Evolutionary conservation across 371 early-diverging fungal genomes (phyloP).

Genomic region (Lichtheimia corymbifera): DNA sequence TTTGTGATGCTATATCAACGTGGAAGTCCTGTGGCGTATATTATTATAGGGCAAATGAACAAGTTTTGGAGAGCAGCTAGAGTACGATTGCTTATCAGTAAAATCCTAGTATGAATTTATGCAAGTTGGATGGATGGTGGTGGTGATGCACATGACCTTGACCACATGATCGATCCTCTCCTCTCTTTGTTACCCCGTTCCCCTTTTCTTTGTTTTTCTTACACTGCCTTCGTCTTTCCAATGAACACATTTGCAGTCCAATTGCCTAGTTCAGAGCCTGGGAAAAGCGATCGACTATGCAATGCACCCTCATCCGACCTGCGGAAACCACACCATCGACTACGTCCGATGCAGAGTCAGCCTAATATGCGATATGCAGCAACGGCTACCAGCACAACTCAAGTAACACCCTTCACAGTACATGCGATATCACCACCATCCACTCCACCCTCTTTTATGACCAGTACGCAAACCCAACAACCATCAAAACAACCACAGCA

Average conservation of each 20-base stretch:
- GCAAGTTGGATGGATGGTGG: background rate
- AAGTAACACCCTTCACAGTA: slow-evolving; percentile 5
- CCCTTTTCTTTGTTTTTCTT: background rate
- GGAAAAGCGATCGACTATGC: background rate
- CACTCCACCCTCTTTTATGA: slow-evolving; percentile 1
- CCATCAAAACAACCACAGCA: slow-evolving; percentile 4
- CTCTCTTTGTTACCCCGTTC: slow-evolving; percentile 1
- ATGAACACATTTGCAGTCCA: slow-evolving; percentile 1
- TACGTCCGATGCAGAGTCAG: slow-evolving; percentile 31
- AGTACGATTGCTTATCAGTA: slow-evolving; percentile 14
- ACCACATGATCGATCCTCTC: background rate
- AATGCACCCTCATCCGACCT: background rate
- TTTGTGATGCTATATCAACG: slow-evolving; percentile 35
- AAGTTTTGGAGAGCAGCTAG: slow-evolving; percentile 19
- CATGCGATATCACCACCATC: slow-evolving; percentile 9
- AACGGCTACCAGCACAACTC: slow-evolving; percentile 2
- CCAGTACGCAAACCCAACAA: background rate
- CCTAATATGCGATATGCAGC: slow-evolving; percentile 22
- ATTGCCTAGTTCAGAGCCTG: slow-evolving; percentile 5
- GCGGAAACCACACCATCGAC: slow-evolving; percentile 7
- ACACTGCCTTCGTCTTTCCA: background rate
- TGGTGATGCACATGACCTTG: background rate
- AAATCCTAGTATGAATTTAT: slow-evolving; percentile 15
- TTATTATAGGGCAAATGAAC: slow-evolving; percentile 24
- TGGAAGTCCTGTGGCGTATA: slow-evolving; percentile 37